These are phyloP conservation scores for Moringa oleifera DNA, from an alignment of 345 rosid species.

Conservation along the genomic window DNA sequence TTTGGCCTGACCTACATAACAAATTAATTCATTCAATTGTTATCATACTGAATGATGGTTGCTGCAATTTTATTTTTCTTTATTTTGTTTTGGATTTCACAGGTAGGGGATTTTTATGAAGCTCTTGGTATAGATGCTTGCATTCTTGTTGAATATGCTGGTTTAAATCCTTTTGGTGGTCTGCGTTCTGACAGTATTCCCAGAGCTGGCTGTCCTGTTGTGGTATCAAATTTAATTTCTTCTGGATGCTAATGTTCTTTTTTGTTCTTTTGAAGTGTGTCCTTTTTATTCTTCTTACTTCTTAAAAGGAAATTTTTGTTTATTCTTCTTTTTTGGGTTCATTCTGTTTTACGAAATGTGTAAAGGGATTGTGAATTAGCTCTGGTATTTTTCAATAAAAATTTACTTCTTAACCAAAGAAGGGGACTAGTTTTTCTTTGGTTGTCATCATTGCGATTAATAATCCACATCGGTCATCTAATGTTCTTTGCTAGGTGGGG, in stretches of 20 bases:
- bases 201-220: slow-evolving; percentile 93
- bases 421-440: background rate
- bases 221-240: slow-evolving; percentile 44
- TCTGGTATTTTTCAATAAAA: too few species aligned
- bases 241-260: too few species aligned
- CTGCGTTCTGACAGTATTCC: slow-evolving; percentile 81
- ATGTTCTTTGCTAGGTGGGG: too few species aligned
- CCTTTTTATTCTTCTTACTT: too few species aligned
- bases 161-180: slow-evolving; percentile 95
- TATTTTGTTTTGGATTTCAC: slow-evolving; percentile 17
- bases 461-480: too few species aligned
- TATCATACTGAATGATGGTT: background rate
- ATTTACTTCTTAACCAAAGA: background rate
- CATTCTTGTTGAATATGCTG: slow-evolving; percentile 93
- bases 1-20: background rate
- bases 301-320: too few species aligned
- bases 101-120: slow-evolving; percentile 98
- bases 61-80: too few species aligned
- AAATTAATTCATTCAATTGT: too few species aligned
- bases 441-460: too few species aligned
- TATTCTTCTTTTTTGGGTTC: too few species aligned
- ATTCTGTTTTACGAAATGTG: background rate
- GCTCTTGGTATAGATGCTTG: slow-evolving; percentile 97
- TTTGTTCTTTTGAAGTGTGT: too few species aligned
- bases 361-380: background rate